Percentiles rank a stretch among this genome's conserved stretches.
Evolutionary conservation across 768 basidiomycete species (phyloP).

Genomic region (Hypholoma sublateritium): DNA sequence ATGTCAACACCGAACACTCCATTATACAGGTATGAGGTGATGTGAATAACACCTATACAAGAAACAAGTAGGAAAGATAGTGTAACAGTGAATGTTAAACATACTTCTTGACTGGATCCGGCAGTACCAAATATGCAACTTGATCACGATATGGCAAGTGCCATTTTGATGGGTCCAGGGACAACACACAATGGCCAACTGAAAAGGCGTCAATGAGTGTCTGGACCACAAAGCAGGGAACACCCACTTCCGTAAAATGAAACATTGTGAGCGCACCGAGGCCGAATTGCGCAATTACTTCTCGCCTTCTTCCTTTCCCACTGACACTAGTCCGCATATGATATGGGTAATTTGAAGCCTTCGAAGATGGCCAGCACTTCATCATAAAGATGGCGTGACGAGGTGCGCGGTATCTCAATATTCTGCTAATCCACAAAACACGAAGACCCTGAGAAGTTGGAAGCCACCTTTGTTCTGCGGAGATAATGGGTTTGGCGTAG

Average conservation of each 20-base stretch:
- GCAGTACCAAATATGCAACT: slow-evolving; percentile 29
- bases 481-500: slow-evolving; percentile 9
- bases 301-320: slow-evolving; percentile 35
- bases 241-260: slow-evolving; percentile 47
- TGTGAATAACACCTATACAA: slow-evolving; percentile 38
- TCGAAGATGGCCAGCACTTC: slow-evolving; percentile 35
- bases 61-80: background rate
- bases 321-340: slow-evolving; percentile 46
- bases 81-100: background rate
- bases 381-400: slow-evolving; percentile 36
- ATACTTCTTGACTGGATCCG: slow-evolving; percentile 35
- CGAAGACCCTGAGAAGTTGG: slow-evolving; percentile 37
- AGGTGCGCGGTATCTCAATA: slow-evolving; percentile 26
- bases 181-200: slow-evolving; percentile 34
- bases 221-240: background rate
- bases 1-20: slow-evolving; percentile 42
- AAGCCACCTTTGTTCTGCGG: slow-evolving; percentile 30
- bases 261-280: slow-evolving; percentile 53
- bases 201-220: background rate
- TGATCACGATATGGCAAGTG: slow-evolving; percentile 36
- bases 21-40: slow-evolving; percentile 37
- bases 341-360: slow-evolving; percentile 22
- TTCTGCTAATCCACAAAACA: slow-evolving; percentile 16
- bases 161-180: slow-evolving; percentile 45
- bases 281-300: slow-evolving; percentile 52